Conservation (phyloP, 192 early-diverging fungal species). For the Obelidium mucronatum region DNA sequence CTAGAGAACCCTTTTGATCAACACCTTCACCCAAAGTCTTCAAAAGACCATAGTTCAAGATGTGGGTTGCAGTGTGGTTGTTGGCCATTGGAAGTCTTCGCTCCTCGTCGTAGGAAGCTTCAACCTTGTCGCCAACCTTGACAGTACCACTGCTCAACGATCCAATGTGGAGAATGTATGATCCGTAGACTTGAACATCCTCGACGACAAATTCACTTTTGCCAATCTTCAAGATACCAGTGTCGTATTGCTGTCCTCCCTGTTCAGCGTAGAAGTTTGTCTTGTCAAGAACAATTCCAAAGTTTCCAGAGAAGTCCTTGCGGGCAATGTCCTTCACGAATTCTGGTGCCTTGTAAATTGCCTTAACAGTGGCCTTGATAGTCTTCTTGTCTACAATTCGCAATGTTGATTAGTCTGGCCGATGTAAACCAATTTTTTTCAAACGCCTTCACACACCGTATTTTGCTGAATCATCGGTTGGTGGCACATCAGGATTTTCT, state of each 20-base stretch:
- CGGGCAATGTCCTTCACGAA: constrained; percentile 54
- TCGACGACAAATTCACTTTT: constrained; percentile 90
- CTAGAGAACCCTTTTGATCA: constrained; percentile 96
- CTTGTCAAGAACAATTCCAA: constrained; percentile 92
- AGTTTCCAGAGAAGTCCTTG: constrained; percentile 63
- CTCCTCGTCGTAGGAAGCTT: constrained; percentile 82
- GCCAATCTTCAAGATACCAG: constrained; percentile 85
- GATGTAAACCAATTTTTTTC: not conserved
- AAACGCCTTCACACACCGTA: constrained; percentile 63
- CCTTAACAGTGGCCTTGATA: constrained; percentile 78
- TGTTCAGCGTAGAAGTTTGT: constrained; percentile 98
- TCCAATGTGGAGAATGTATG: constrained; percentile 95
- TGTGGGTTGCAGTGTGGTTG: constrained; percentile 97
- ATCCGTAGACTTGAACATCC: constrained; percentile 91
- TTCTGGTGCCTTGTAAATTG: constrained; percentile 72
- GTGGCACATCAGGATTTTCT: constrained; percentile 70
- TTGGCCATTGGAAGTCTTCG: constrained; percentile 89
- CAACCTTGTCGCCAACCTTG: constrained; percentile 71
- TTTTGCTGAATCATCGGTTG: constrained; percentile 88
- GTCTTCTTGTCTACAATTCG: constrained; percentile 70
- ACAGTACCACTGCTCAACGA: constrained; percentile 90
- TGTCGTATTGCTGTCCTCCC: constrained; percentile 96
- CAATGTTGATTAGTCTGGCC: constrained; percentile 5
- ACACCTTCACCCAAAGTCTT: constrained; percentile 78
- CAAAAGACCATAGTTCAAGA: constrained; percentile 94